Conservation (phyloP, 495 filamentous ascomycete species). For the Neurospora sp. region DNA sequence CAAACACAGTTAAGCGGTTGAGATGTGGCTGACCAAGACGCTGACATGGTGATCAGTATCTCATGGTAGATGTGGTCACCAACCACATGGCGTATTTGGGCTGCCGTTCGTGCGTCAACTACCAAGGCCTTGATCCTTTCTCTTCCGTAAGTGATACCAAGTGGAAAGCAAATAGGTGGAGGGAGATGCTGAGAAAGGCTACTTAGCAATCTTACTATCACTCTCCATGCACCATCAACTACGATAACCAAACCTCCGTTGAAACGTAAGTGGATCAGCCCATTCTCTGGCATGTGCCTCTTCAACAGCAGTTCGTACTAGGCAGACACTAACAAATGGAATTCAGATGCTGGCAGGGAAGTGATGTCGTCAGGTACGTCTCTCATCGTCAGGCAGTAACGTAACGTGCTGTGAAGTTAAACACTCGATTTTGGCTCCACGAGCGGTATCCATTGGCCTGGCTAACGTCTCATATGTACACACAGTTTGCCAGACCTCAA, state of each 20-base stretch:
- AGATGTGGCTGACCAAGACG: neutral
- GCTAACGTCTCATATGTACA: neutral
- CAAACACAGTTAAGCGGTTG: neutral
- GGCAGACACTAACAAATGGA: constrained; percentile 12
- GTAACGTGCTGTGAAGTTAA: neutral
- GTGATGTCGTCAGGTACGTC: constrained; percentile 38
- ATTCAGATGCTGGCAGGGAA: constrained; percentile 53
- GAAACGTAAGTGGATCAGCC: constrained; percentile 24
- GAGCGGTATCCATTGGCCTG: neutral
- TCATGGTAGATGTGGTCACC: constrained; percentile 72
- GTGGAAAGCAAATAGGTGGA: neutral
- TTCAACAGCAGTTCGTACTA: constrained; percentile 6
- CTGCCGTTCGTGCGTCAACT: constrained; percentile 44
- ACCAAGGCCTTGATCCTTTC: constrained; percentile 54
- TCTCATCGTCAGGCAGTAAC: neutral
- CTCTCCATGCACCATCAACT: constrained; percentile 55
- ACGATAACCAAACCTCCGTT: constrained; percentile 41
- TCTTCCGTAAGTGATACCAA: constrained; percentile 27
- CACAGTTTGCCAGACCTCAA: constrained; percentile 54
- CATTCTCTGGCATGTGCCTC: constrained; percentile 12
- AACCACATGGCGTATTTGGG: constrained; percentile 68
- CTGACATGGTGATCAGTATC: constrained; percentile 31
- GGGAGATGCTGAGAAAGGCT: neutral
- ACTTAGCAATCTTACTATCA: constrained; percentile 49
- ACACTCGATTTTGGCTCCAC: neutral